phyloP scores from a whole-genome alignment of 1,284 basidiomycete genomes.

The Fomitopsis pinicola region DNA sequence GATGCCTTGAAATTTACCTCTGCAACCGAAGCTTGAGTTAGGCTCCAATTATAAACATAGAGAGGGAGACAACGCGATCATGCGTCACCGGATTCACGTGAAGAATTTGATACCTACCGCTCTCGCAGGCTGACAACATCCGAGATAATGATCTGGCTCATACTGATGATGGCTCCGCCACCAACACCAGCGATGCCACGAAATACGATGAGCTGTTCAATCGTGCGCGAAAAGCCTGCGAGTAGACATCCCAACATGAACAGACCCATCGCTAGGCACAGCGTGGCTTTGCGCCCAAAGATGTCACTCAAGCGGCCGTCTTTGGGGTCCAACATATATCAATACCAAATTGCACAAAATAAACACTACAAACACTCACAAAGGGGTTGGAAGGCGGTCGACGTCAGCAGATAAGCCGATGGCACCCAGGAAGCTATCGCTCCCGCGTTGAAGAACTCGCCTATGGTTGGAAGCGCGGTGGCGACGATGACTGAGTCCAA shows the following conservation, averaged over 20 bases:
- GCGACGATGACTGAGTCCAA: conserved; percentile 66
- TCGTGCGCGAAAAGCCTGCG: conserved; percentile 56
- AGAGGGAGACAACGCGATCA: neutral
- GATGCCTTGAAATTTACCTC: conserved; percentile 65
- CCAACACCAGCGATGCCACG: conserved; percentile 65
- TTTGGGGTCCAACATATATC: neutral
- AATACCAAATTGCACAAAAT: neutral
- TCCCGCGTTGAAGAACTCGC: conserved; percentile 63
- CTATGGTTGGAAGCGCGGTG: conserved; percentile 67
- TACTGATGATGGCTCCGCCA: conserved; percentile 63
- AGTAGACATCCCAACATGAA: conserved; percentile 61
- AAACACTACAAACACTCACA: conserved; percentile 22
- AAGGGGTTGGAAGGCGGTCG: conserved; percentile 58
- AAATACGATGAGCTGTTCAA: conserved; percentile 71
- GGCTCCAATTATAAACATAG: neutral
- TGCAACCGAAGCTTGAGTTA: conserved; percentile 14
- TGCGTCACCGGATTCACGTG: neutral
- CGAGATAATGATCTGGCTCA: conserved; percentile 62
- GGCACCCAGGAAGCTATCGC: conserved; percentile 69
- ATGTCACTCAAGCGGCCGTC: conserved; percentile 73
- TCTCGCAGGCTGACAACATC: conserved; percentile 61
- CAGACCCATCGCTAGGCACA: conserved; percentile 55
- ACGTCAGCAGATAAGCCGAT: conserved; percentile 60
- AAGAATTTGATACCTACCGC: conserved; percentile 30
- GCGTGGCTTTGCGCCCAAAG: conserved; percentile 67